Evolutionary conservation across 1,284 basidiomycete genomes (phyloP), one percentile per base, ranked within the genome.

Genomic region (Austroboletus novae-zelandiae): DNA sequence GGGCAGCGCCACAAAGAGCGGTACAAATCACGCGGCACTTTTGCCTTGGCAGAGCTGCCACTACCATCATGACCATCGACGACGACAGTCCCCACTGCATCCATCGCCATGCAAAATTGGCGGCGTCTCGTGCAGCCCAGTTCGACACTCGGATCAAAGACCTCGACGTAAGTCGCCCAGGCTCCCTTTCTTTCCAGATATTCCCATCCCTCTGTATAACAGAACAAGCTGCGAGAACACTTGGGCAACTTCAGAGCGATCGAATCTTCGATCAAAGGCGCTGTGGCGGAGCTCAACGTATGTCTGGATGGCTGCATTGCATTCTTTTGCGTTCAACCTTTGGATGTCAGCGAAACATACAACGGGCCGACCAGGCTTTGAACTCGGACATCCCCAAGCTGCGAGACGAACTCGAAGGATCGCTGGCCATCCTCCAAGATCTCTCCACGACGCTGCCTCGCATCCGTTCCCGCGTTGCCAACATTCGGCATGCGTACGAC

Each of bases 221-320:
- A 89, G 86, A 73, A 74, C 43, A 80, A 76, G 59, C 75, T 89
- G 42, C 75, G 81, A 29, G 80, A 85, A 57, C 79, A 83, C 60
- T 68, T 89, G 48, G 83, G 81, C 57, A 87, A 87, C 61, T 87
- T 86, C 47, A 74, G 83, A 44, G 81, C 82, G 10, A 81, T 89
- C 55, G 84, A 89, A 57, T 76, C 77, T 54, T 74, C 81, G 17
- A 74, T 89, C 27, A 79, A 80, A 52, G 83, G 85, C 45, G 77
- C 82, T 2, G 76, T 80, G 47, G 71, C 70, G 50, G 75, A 74
- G 37, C 71, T 89, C 18, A 78, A 83, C 60, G 86, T 84, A 35
- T 52, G 73, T 66, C 34, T 59, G 23, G n/a, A 18, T 36, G 30
- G 39, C 17, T 20, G 4, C 10, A 9, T 34, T 29, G 8, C 40